Evolutionary conservation across 495 filamentous ascomycete genomes (phyloP).

Genomic region (Hypomontagnella monticulosa): DNA sequence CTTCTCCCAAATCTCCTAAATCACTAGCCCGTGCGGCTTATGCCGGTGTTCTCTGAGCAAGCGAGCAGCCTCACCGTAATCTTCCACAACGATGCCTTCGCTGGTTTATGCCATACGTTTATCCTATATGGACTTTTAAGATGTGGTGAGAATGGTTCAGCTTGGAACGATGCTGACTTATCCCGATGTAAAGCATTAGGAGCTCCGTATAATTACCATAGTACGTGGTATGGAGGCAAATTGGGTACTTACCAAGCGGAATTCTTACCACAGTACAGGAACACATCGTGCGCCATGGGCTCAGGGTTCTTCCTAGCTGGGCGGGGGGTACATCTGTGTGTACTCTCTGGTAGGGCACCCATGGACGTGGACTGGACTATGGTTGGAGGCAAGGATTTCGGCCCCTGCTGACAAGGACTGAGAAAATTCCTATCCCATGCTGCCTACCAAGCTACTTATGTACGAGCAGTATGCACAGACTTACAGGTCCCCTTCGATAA

Average conservation of each 20-base stretch:
- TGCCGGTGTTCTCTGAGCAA: neutral
- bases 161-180: too few relatives aligned
- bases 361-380: conserved; percentile 38
- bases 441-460: neutral
- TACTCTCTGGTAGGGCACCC: neutral
- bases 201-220: too few relatives aligned
- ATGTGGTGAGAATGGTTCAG: too few relatives aligned
- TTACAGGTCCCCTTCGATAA: conserved; percentile 29
- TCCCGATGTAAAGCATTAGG: too few relatives aligned
- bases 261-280: too few relatives aligned
- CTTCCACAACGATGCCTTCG: too few relatives aligned
- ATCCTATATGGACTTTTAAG: too few relatives aligned
- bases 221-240: too few relatives aligned
- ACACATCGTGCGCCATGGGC: conserved; percentile 2
- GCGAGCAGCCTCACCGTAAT: too few relatives aligned
- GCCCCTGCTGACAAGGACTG: conserved; percentile 29
- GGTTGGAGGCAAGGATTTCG: conserved; percentile 35
- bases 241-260: too few relatives aligned
- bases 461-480: conserved; percentile 16
- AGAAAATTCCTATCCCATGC: conserved; percentile 36
- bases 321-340: too few relatives aligned
- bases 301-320: conserved; percentile 17
- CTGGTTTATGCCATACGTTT: too few relatives aligned
- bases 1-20: neutral
- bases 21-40: conserved; percentile 1